Evolutionary conservation across 1,139 yeast genomes (phyloP).

Genomic region (Geotrichum bryndzae): DNA sequence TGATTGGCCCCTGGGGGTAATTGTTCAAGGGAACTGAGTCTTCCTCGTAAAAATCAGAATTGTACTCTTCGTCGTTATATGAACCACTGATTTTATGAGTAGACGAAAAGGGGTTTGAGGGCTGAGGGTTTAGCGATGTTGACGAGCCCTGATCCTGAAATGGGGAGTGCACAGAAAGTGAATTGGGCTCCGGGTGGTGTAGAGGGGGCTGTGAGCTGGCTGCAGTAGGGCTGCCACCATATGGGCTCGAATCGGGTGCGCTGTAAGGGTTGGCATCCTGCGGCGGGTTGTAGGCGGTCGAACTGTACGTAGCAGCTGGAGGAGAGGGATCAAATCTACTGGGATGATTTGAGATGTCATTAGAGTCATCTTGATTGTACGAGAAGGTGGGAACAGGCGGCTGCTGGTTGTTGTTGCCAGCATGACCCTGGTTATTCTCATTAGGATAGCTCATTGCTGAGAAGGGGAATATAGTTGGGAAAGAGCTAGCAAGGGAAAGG

Average conservation of each 20-base stretch:
- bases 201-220: neutral
- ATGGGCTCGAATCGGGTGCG: neutral
- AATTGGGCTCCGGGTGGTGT: neutral
- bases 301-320: neutral
- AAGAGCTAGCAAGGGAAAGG: neutral
- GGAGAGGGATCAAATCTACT: neutral
- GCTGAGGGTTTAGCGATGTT: neutral
- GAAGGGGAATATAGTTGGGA: neutral
- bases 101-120: constrained; percentile 7
- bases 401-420: neutral
- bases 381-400: neutral
- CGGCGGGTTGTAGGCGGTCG: neutral
- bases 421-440: neutral
- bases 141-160: neutral
- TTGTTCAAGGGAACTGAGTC: constrained; percentile 1
- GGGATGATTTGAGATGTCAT: neutral
- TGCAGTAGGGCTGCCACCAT: neutral
- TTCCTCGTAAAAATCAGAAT: constrained; percentile 1
- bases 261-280: neutral
- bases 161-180: neutral
- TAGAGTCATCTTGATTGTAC: neutral
- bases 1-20: neutral
- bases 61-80: neutral
- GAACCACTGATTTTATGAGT: neutral
- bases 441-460: constrained; percentile 3